phyloP scores from a whole-genome alignment of 1,284 basidiomycete species.

The Ustilago crameri region DNA sequence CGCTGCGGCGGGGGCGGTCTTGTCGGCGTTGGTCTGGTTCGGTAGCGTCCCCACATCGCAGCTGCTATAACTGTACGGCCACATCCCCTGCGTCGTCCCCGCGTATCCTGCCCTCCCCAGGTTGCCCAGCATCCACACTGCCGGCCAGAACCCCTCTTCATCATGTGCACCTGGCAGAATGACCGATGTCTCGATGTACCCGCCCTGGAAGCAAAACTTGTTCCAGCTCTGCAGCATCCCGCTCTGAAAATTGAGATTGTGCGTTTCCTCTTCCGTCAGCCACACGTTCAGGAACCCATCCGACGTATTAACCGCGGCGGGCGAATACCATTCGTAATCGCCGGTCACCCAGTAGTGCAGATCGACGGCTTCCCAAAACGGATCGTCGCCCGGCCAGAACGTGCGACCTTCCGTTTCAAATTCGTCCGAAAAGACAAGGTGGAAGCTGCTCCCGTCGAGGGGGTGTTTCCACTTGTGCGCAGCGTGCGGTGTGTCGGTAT shows the following conservation, averaged over 20 bases:
- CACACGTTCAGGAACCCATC: constrained; percentile 51
- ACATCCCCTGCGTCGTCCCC: constrained; percentile 61
- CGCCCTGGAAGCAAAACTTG: constrained; percentile 65
- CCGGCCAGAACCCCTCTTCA: constrained; percentile 70
- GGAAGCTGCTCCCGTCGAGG: constrained; percentile 22
- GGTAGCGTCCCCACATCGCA: constrained; percentile 61
- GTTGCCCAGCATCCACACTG: constrained; percentile 57
- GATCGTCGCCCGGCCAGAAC: constrained; percentile 69
- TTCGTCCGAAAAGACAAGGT: constrained; percentile 80
- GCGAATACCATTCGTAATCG: constrained; percentile 66
- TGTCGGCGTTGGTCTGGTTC: constrained; percentile 51
- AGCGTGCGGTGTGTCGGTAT: constrained; percentile 34
- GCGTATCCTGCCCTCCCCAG: constrained; percentile 59
- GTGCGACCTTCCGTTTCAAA: constrained; percentile 75
- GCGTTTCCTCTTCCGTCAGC: constrained; percentile 37
- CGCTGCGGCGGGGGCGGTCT: constrained; percentile 37
- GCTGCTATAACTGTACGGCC: constrained; percentile 68
- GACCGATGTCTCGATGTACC: constrained; percentile 48
- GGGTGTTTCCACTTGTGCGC: constrained; percentile 30
- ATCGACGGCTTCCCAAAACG: constrained; percentile 62
- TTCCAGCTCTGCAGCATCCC: constrained; percentile 65
- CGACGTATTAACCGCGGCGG: constrained; percentile 55
- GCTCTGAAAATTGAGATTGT: constrained; percentile 59
- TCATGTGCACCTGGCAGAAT: constrained; percentile 49
- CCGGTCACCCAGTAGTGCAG: constrained; percentile 48